Percentiles rank a stretch among this genome's conserved stretches.
Evolutionary conservation across 192 early-diverging fungal species (phyloP).

Genomic region (Gryganskiella cystojenkinii): DNA sequence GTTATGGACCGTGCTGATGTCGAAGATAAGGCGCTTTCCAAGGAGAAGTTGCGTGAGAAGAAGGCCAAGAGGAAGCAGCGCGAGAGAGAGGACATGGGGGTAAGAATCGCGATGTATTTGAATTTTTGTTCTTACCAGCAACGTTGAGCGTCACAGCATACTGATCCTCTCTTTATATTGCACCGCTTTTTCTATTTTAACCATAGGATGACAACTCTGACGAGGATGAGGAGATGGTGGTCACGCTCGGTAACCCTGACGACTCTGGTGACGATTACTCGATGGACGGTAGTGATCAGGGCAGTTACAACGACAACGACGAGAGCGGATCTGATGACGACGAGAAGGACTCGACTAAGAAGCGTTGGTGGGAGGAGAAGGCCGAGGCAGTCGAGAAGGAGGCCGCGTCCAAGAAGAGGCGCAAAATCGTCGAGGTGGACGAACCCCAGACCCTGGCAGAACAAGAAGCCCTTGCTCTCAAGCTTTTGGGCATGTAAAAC

Average conservation of each 20-base stretch:
- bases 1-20: constrained; percentile 83
- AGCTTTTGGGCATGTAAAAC: constrained; percentile 55
- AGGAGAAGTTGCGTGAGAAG: constrained; percentile 77
- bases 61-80: constrained; percentile 72
- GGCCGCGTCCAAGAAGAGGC: constrained; percentile 57
- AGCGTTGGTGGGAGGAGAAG: constrained; percentile 52
- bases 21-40: constrained; percentile 77
- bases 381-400: constrained; percentile 58
- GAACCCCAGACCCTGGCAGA: constrained; percentile 68
- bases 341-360: constrained; percentile 42
- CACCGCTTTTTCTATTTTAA: no score
- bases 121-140: background rate
- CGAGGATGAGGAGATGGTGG: constrained; percentile 31
- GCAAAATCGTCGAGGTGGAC: constrained; percentile 61
- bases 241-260: constrained; percentile 41
- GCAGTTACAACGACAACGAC: constrained; percentile 13
- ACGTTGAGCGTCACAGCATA: no score
- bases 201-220: constrained; percentile 27
- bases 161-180: no score
- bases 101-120: background rate
- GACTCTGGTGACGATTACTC: constrained; percentile 33
- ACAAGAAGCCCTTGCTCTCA: constrained; percentile 70
- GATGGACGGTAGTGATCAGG: constrained; percentile 22
- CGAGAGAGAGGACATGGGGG: constrained; percentile 60
- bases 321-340: constrained; percentile 14